These are phyloP conservation scores for Aegilops sharonensis DNA, from an alignment of 176 grass and related monocot species.

Conservation along the genomic window DNA sequence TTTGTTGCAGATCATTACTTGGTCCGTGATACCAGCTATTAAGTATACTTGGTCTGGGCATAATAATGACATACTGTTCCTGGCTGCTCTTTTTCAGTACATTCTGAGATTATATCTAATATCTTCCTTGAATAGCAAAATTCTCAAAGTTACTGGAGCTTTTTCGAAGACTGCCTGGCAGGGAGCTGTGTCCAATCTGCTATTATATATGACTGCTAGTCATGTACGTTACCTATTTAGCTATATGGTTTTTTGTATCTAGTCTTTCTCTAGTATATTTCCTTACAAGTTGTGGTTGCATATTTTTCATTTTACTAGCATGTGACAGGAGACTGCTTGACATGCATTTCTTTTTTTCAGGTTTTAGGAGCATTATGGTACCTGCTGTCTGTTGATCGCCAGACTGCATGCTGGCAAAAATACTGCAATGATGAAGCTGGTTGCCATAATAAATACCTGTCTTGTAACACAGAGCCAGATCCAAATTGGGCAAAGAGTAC, in stretches of 20 bases:
- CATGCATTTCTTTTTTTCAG: constrained; percentile 40
- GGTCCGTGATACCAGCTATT: constrained; percentile 79
- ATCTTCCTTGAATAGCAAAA: constrained; percentile 76
- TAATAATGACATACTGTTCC: constrained; percentile 68
- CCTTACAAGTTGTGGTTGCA: not conserved
- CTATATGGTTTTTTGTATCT: constrained; percentile 5
- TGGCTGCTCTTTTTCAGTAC: constrained; percentile 79
- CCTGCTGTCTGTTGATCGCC: constrained; percentile 73
- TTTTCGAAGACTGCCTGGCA: constrained; percentile 91
- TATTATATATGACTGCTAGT: constrained; percentile 96
- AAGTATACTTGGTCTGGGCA: constrained; percentile 67
- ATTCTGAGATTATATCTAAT: constrained; percentile 87
- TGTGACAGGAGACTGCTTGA: constrained; percentile 1
- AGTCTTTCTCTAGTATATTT: not conserved
- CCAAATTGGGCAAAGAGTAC: constrained; percentile 28
- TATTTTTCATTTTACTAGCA: constrained; percentile 5
- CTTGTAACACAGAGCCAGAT: constrained; percentile 37
- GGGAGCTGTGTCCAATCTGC: constrained; percentile 88
- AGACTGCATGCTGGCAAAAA: constrained; percentile 77
- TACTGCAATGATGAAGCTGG: constrained; percentile 30
- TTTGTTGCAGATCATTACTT: constrained; percentile 78
- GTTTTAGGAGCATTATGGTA: constrained; percentile 96
- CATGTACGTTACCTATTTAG: constrained; percentile 66
- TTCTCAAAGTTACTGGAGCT: constrained; percentile 71
- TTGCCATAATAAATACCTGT: constrained; percentile 47